Base-by-base conservation (phyloP, 139 green algal species). In the Klebsormidium nitens region DNA sequence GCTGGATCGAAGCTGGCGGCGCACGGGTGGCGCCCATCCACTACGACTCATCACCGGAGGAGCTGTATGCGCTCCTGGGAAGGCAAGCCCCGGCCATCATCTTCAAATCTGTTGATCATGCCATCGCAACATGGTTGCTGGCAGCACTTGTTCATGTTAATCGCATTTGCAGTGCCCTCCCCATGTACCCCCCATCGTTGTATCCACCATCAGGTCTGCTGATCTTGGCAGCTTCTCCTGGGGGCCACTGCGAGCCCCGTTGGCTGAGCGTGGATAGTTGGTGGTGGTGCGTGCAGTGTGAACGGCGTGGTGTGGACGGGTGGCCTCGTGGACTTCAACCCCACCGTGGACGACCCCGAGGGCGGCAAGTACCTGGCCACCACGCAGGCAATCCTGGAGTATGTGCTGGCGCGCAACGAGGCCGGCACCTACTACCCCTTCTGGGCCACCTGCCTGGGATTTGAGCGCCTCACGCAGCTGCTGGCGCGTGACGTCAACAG, bases 271-370 rank as follows among this genome's bases (percentile, higher is more conserved):
- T n/a, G n/a, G n/a, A n/a, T n/a, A n/a, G n/a, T n/a, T n/a, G n/a
- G n/a, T 55, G 46, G 23, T 31, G 23, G 46, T 55, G 23, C 23
- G 23, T 55, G 19, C 56, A 79, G 67, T 50, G n/a, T 80, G 35
- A 80, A 80, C 36, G 72, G 66, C 31, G 50, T 80, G 8, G 63
- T 80, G 17, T 80, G 64, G 65, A 80, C 72, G 17, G 72, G 72
- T 4, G 72, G 66, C 38, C 66, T 77, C 35, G 66, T 77, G 32
- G 64, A 72, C 37, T 78, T 76, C 71, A 78, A 78, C 32, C 64
- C 72, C 28, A 57, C 66, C n/a, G 31, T 48, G 32, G 42, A 61
- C 14, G 72, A 80, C 35, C 58, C 66, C 23, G 57, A 61, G 32
- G 66, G 66, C 2, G 34, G 39, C 35, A 68, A 76, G 28, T 80